Conservation (phyloP, 352 stramenopile genomes). For the Globisporangium polare region DNA sequence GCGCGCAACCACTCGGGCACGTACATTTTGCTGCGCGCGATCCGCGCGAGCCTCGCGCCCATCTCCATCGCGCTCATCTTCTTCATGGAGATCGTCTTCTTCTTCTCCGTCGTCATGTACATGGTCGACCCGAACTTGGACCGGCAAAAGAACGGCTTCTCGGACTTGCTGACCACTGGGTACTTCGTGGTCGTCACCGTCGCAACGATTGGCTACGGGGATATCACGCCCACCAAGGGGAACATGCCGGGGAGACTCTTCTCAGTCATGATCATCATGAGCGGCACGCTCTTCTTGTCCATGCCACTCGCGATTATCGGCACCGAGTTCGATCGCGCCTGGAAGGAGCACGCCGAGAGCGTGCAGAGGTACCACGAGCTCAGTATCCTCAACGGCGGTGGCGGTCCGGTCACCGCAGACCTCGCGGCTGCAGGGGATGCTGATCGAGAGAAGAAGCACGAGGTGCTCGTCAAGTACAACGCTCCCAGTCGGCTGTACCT, state of each 20-base stretch:
- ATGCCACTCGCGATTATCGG: slow-evolving; percentile 86
- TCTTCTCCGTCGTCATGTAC: slow-evolving; percentile 81
- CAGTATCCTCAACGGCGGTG: slow-evolving; percentile 16
- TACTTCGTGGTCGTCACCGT: slow-evolving; percentile 80
- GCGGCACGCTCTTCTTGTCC: slow-evolving; percentile 76
- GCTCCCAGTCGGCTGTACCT: slow-evolving; percentile 63
- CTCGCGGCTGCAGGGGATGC: slow-evolving; percentile 23
- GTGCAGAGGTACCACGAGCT: slow-evolving; percentile 57
- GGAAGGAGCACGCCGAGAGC: slow-evolving; percentile 70
- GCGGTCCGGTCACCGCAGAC: slow-evolving; percentile 3
- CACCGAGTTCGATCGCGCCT: slow-evolving; percentile 77
- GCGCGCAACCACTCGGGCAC: slow-evolving; percentile 74
- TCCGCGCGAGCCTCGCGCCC: slow-evolving; percentile 62
- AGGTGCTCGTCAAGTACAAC: slow-evolving; percentile 82
- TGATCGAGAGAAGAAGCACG: slow-evolving; percentile 52
- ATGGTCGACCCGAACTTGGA: slow-evolving; percentile 73
- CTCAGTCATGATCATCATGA: slow-evolving; percentile 83
- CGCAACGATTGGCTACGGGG: slow-evolving; percentile 72
- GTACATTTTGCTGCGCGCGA: slow-evolving; percentile 72
- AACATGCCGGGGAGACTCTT: slow-evolving; percentile 62
- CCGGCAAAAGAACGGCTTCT: slow-evolving; percentile 58
- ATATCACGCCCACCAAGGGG: slow-evolving; percentile 71
- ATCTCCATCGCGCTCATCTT: slow-evolving; percentile 82
- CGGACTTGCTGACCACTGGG: slow-evolving; percentile 61
- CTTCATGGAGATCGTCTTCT: slow-evolving; percentile 76